phyloP scores from a whole-genome alignment of 345 rosid genomes.

The Stellera chamaejasme region DNA sequence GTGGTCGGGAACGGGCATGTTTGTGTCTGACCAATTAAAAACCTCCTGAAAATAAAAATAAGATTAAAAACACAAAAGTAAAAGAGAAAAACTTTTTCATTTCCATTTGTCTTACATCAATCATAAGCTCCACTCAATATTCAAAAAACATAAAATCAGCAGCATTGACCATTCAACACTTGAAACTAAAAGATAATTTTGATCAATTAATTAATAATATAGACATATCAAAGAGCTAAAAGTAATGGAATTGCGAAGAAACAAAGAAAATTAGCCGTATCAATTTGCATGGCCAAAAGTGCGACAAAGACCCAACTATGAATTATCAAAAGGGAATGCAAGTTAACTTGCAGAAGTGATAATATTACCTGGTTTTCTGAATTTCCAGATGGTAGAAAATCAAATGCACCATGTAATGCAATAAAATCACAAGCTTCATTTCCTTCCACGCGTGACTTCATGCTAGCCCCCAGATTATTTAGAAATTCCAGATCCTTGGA shows the following conservation, averaged over 20 bases:
- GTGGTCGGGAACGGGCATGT: constrained; percentile 30
- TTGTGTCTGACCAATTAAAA: constrained; percentile 28
- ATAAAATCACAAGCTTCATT: constrained; percentile 21
- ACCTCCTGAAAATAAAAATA: constrained; percentile 39
- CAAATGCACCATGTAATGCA: constrained; percentile 26
- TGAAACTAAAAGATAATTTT: too few relatives aligned
- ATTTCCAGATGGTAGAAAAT: constrained; percentile 13
- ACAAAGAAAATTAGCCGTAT: not conserved
- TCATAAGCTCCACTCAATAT: too few relatives aligned
- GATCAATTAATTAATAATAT: too few relatives aligned
- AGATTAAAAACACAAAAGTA: constrained; percentile 13
- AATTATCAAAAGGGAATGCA: not conserved
- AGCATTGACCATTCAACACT: constrained; percentile 6
- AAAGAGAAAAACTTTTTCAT: not conserved
- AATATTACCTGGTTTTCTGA: constrained; percentile 39
- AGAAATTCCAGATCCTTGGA: constrained; percentile 52
- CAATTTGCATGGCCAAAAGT: too few relatives aligned
- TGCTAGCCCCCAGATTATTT: constrained; percentile 43
- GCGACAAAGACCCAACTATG: not conserved
- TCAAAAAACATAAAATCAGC: not conserved
- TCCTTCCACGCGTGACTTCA: constrained; percentile 40
- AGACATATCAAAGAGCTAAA: too few relatives aligned
- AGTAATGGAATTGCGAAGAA: not conserved
- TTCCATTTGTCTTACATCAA: too few relatives aligned
- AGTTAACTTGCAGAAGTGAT: not conserved